Evolutionary conservation across 1,139 yeast species (phyloP).

Genomic region (Scheffersomyces quercinus): DNA sequence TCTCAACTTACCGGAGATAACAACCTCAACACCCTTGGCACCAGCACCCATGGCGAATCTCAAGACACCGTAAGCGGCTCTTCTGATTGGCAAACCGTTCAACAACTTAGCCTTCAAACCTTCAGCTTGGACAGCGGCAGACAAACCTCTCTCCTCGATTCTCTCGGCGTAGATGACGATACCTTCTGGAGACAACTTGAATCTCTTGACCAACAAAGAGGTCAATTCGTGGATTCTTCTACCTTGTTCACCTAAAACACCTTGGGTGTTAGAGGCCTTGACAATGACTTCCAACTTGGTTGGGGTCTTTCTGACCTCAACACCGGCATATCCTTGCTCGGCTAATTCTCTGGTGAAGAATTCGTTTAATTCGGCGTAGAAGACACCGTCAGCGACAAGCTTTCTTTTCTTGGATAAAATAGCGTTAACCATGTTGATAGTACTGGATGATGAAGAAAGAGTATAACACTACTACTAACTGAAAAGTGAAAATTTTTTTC

Average conservation of each 20-base stretch:
- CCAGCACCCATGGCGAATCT: slow-evolving; percentile 99
- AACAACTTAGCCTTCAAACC: slow-evolving; percentile 97
- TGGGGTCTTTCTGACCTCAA: slow-evolving; percentile 98
- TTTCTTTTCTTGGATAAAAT: slow-evolving; percentile 83
- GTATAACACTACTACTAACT: background rate
- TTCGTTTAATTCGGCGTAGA: slow-evolving; percentile 99
- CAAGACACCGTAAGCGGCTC: slow-evolving; percentile 99
- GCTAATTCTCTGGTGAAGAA: slow-evolving; percentile 99
- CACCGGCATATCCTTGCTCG: slow-evolving; percentile 99
- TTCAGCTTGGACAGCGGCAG: slow-evolving; percentile 99
- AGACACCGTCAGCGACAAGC: slow-evolving; percentile 99
- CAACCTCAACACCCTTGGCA: slow-evolving; percentile 99
- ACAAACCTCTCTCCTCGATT: slow-evolving; percentile 99
- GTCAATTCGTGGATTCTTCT: slow-evolving; percentile 99
- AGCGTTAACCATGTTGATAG: slow-evolving; percentile 49
- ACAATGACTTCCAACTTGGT: slow-evolving; percentile 97
- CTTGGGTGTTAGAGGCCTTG: slow-evolving; percentile 99
- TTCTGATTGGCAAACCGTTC: slow-evolving; percentile 99
- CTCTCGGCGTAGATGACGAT: slow-evolving; percentile 97
- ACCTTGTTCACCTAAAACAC: slow-evolving; percentile 99
- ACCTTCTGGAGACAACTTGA: slow-evolving; percentile 93
- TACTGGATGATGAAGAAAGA: slow-evolving; percentile 7
- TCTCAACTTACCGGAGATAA: slow-evolving; percentile 98
- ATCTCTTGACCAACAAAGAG: slow-evolving; percentile 97
- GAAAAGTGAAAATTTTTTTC: slow-evolving; percentile 1